Conservation (phyloP, 2,329 filamentous ascomycete species). For the Pseudocercospora fijiensis region DNA sequence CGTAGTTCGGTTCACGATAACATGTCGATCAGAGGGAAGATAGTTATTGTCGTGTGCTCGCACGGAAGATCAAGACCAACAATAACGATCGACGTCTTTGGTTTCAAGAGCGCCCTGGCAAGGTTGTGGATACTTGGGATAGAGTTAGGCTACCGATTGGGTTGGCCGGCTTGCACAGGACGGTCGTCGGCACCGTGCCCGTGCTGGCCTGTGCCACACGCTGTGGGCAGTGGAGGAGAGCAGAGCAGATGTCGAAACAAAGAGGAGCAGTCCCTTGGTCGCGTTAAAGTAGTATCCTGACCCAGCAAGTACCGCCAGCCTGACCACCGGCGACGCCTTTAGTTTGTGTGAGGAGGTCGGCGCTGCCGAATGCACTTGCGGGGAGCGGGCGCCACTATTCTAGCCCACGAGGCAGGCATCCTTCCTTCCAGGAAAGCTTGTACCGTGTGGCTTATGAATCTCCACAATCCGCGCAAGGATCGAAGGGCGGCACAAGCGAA, state of each 20-base stretch:
- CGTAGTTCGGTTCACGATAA: too few species aligned
- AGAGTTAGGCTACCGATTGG: slow-evolving; percentile 3
- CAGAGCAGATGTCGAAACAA: neutral
- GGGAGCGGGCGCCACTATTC: neutral
- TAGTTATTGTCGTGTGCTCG: neutral
- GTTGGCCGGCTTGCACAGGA: slow-evolving; percentile 4
- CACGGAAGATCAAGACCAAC: slow-evolving; percentile 1
- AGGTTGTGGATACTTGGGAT: neutral
- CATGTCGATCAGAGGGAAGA: neutral
- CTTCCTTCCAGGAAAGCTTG: slow-evolving; percentile 5
- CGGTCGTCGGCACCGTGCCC: neutral
- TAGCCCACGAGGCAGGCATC: slow-evolving; percentile 2
- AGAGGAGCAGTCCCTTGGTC: slow-evolving; percentile 5
- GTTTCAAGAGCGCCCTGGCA: neutral
- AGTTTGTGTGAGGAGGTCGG: slow-evolving; percentile 5
- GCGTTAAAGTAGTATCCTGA: neutral
- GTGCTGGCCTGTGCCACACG: neutral
- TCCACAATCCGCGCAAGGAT: neutral
- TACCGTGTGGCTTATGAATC: neutral
- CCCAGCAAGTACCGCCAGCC: neutral
- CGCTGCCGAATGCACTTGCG: neutral
- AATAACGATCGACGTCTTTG: neutral
- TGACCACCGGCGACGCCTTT: slow-evolving; percentile 5
- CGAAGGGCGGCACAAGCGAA: neutral
- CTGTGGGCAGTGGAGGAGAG: slow-evolving; percentile 1